Evolutionary conservation across 2,329 filamentous ascomycete genomes (phyloP).

Genomic region (Coniochaeta ligniaria): DNA sequence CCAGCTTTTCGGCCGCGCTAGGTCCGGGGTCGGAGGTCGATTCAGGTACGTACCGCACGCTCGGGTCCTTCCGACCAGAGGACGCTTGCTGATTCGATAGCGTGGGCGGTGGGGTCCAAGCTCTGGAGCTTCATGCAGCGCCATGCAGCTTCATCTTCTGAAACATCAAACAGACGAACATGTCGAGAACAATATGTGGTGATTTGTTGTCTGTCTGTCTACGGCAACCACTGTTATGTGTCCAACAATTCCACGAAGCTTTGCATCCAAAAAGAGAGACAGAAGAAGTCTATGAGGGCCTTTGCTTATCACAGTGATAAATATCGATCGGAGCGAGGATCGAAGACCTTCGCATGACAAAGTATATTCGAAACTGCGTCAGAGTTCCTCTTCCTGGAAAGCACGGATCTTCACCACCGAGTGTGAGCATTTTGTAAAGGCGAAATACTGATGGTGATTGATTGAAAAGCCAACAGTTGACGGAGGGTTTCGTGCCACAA

Average conservation of each 20-base stretch:
- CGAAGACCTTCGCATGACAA: background rate
- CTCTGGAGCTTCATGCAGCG: background rate
- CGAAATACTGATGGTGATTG: background rate
- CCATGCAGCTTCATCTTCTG: background rate
- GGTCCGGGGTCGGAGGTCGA: background rate
- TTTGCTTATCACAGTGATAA: background rate
- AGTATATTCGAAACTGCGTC: background rate
- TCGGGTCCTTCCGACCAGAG: background rate
- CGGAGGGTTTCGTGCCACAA: background rate
- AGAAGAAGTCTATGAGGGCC: no score
- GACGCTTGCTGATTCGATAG: background rate
- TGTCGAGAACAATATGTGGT: no score
- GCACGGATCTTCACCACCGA: background rate
- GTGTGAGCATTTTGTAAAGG: background rate
- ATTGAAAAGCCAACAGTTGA: background rate
- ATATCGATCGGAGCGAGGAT: background rate
- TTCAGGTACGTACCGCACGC: background rate
- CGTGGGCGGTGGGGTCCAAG: background rate
- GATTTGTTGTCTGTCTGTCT: no score
- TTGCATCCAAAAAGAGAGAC: no score
- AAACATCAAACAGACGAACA: constrained; percentile 1
- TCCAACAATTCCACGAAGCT: no score
- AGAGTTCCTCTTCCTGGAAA: background rate
- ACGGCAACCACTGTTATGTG: no score
- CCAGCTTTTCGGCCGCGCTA: background rate